These are phyloP conservation scores for Pichia paraexigua DNA, from an alignment of 805 yeast genomes.

Conservation along the genomic window DNA sequence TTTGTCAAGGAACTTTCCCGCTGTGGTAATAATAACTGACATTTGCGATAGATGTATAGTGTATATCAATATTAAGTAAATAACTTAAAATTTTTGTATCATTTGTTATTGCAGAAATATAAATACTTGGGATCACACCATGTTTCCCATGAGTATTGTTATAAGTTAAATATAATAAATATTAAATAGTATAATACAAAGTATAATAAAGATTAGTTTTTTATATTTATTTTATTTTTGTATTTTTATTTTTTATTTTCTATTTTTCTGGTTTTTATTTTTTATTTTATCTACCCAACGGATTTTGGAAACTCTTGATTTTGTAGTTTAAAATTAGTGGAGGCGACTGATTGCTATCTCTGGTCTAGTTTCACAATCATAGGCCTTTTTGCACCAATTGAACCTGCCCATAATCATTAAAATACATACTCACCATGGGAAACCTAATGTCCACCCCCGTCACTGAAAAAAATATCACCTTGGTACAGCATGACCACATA, in stretches of 20 bases:
- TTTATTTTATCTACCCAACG: neutral
- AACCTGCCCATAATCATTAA: neutral
- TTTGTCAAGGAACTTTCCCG: conserved; percentile 72
- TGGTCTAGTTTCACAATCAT: neutral
- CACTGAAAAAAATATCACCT: conserved; percentile 55
- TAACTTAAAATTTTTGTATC: too few relatives aligned
- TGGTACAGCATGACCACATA: conserved; percentile 35
- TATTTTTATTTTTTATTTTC: neutral
- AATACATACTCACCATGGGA: conserved; percentile 41
- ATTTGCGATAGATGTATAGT: neutral
- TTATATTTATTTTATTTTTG: too few relatives aligned
- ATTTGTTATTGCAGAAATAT: too few relatives aligned
- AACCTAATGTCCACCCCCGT: conserved; percentile 68
- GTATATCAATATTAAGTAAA: too few relatives aligned
- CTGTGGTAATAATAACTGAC: neutral
- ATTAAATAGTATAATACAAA: too few relatives aligned
- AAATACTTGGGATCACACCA: neutral
- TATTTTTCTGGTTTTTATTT: neutral
- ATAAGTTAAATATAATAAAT: too few relatives aligned
- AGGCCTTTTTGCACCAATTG: neutral
- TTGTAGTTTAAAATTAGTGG: neutral
- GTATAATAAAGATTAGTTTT: too few relatives aligned
- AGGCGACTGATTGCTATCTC: neutral
- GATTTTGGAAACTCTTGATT: neutral
- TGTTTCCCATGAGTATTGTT: too few relatives aligned